Conservation (phyloP, 495 filamentous ascomycete genomes). For the Penicillium samsonianum region DNA sequence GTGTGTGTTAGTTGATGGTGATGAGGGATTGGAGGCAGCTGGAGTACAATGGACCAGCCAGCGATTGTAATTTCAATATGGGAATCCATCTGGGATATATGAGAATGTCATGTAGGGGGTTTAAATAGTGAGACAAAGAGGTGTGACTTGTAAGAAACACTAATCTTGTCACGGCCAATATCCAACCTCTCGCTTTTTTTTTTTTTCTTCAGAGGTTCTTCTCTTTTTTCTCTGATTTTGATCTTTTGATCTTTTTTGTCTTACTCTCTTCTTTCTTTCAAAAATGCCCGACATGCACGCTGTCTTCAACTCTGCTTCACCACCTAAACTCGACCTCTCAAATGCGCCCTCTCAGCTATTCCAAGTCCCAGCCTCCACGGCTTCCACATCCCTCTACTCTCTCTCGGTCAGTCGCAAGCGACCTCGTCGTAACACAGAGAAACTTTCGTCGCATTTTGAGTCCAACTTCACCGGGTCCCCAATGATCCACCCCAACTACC, state of each 20-base stretch:
- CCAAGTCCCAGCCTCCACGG: slow-evolving; percentile 68
- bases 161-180: background rate
- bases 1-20: slow-evolving; percentile 92
- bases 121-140: slow-evolving; percentile 2
- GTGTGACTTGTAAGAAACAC: background rate
- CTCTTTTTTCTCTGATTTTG: slow-evolving; percentile 3
- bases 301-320: slow-evolving; percentile 51
- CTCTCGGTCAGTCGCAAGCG: slow-evolving; percentile 56
- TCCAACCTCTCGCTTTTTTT: slow-evolving; percentile 10
- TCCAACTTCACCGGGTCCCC: slow-evolving; percentile 36
- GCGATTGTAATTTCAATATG: slow-evolving; percentile 32
- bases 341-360: slow-evolving; percentile 63
- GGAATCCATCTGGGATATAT: background rate
- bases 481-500: slow-evolving; percentile 57
- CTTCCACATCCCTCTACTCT: slow-evolving; percentile 61
- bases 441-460: slow-evolving; percentile 32
- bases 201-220: background rate
- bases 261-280: slow-evolving; percentile 7
- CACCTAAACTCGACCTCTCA: slow-evolving; percentile 55
- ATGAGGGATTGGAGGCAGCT: slow-evolving; percentile 63
- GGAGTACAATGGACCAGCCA: slow-evolving; percentile 53
- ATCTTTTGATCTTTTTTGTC: slow-evolving; percentile 11
- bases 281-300: slow-evolving; percentile 46
- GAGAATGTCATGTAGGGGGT: slow-evolving; percentile 8
- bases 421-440: slow-evolving; percentile 35